phyloP scores from a whole-genome alignment of 1,284 basidiomycete species.

The Trametes pubescens region DNA sequence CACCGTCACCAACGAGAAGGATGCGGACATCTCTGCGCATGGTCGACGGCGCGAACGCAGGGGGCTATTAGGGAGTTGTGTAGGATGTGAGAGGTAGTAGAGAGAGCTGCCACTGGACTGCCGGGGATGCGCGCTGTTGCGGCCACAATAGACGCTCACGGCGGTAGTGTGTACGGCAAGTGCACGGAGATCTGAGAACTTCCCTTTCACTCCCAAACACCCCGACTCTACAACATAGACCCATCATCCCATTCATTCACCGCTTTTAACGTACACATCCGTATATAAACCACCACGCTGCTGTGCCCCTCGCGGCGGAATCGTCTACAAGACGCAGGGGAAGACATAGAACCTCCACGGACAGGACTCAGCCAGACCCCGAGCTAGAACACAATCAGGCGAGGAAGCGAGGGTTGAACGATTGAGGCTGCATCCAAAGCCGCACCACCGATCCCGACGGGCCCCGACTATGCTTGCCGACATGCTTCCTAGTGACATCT shows the following conservation, averaged over 20 bases:
- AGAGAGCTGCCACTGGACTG: slow-evolving; percentile 6
- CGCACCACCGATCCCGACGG: not conserved
- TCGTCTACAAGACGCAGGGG: not conserved
- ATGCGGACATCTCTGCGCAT: slow-evolving; percentile 94
- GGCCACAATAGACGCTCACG: slow-evolving; percentile 11
- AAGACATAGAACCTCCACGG: slow-evolving; percentile 2
- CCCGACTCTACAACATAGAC: slow-evolving; percentile 17
- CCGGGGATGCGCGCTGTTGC: slow-evolving; percentile 17
- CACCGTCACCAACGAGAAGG: slow-evolving; percentile 93
- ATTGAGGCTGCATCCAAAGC: not conserved
- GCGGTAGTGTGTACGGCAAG: too few species aligned
- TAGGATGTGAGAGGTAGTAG: slow-evolving; percentile 15
- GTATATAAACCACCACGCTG: not conserved
- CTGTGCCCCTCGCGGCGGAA: not conserved
- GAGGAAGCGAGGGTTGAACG: not conserved
- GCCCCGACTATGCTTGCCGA: slow-evolving; percentile 33
- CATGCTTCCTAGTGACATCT: slow-evolving; percentile 62
- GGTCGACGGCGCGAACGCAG: slow-evolving; percentile 27
- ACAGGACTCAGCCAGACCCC: slow-evolving; percentile 1
- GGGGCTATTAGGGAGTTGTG: slow-evolving; percentile 16
- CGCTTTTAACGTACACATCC: not conserved
- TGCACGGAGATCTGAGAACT: slow-evolving; percentile 15
- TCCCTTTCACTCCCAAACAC: slow-evolving; percentile 28
- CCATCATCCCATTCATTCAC: not conserved
- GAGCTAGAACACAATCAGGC: not conserved